Evolutionary conservation across 1,139 yeast species (phyloP).

Genomic region (Saccharomyces hybrid): DNA sequence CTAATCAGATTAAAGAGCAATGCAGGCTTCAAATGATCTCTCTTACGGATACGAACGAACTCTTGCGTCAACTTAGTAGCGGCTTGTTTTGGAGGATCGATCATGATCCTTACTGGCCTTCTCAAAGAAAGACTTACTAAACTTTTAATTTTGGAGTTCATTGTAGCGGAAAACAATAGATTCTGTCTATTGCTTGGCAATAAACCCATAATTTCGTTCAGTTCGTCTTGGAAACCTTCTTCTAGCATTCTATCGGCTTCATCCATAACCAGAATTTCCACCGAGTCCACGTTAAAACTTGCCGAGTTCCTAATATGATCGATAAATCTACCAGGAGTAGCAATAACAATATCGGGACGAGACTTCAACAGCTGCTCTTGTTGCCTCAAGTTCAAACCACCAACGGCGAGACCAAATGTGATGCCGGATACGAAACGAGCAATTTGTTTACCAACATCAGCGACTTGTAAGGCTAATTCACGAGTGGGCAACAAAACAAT

Average conservation of each 20-base stretch:
- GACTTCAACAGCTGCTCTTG: constrained; percentile 90
- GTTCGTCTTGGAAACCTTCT: constrained; percentile 94
- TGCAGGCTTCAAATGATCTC: constrained; percentile 79
- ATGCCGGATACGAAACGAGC: constrained; percentile 69
- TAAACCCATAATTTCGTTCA: constrained; percentile 78
- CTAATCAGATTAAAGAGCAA: constrained; percentile 64
- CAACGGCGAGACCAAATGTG: constrained; percentile 88
- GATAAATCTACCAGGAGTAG: constrained; percentile 94
- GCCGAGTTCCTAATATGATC: constrained; percentile 95
- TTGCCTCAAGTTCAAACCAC: constrained; percentile 89
- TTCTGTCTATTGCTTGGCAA: constrained; percentile 92
- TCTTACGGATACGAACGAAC: constrained; percentile 85
- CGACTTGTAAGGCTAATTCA: constrained; percentile 93
- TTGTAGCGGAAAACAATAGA: constrained; percentile 89
- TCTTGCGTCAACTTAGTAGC: constrained; percentile 84
- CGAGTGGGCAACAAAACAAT: constrained; percentile 91
- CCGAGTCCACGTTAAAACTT: constrained; percentile 79
- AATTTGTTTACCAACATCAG: constrained; percentile 83
- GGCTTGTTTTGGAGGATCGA: constrained; percentile 91
- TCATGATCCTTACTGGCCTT: constrained; percentile 89
- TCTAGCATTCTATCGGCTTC: constrained; percentile 95
- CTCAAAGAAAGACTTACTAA: constrained; percentile 79
- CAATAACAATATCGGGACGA: constrained; percentile 92
- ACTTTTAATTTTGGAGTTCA: constrained; percentile 88
- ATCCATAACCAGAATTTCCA: constrained; percentile 87